Conservation (phyloP, 116 monocot genomes). For the Iris pallida region DNA sequence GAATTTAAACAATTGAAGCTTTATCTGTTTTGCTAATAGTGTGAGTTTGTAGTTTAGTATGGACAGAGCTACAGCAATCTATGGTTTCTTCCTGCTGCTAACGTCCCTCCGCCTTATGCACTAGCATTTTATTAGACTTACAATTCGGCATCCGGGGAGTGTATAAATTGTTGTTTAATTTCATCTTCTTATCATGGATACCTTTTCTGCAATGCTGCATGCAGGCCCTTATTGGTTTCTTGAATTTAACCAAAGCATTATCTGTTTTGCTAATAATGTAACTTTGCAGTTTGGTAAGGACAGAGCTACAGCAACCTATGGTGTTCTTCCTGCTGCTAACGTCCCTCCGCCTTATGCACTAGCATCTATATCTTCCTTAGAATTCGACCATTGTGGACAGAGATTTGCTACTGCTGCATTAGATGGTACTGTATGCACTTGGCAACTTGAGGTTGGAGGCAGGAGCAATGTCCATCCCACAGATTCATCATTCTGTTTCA, state of each 20-base stretch:
- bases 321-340: conserved; percentile 77
- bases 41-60: conserved; percentile 75
- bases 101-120: conserved; percentile 71
- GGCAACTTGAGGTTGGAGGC: conserved; percentile 96
- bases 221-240: not conserved
- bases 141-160: conserved; percentile 43
- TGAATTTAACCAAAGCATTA: too few relatives aligned
- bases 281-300: conserved; percentile 84
- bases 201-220: not conserved
- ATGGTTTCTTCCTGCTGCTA: conserved; percentile 82
- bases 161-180: too few relatives aligned
- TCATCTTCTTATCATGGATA: not conserved
- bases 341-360: conserved; percentile 71
- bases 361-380: conserved; percentile 72
- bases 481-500: conserved; percentile 81
- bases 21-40: not conserved
- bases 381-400: conserved; percentile 83
- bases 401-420: conserved; percentile 88
- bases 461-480: conserved; percentile 74
- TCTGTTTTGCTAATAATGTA: not conserved
- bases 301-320: conserved; percentile 85
- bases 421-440: conserved; percentile 89
- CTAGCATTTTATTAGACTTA: conserved; percentile 75
- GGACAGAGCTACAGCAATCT: conserved; percentile 79
- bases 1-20: too few relatives aligned